A percentile compares a stretch with the other conserved stretches of the same genome.
These are phyloP conservation scores for Aspergillus panamensis DNA, from an alignment of 495 filamentous ascomycete genomes.

Conservation along the genomic window DNA sequence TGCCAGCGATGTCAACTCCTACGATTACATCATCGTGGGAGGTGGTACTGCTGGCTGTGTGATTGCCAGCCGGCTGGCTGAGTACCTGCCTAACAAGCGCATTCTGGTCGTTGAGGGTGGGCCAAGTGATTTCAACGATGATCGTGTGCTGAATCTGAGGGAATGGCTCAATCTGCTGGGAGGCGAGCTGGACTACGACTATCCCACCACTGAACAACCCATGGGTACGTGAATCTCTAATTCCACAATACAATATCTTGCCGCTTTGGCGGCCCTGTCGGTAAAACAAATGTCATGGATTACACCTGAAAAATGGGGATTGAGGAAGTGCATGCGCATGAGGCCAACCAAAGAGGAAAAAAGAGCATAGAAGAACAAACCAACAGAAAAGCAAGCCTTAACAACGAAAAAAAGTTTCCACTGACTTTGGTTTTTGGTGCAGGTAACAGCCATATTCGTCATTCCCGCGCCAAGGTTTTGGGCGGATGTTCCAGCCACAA, in stretches of 20 bases:
- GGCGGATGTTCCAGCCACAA: slow-evolving; percentile 87
- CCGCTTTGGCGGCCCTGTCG: neutral
- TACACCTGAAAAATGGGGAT: no score
- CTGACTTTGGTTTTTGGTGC: slow-evolving; percentile 9
- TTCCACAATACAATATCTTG: neutral
- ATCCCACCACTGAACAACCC: slow-evolving; percentile 79
- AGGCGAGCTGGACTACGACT: slow-evolving; percentile 81
- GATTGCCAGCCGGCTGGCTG: slow-evolving; percentile 66
- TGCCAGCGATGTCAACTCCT: slow-evolving; percentile 58
- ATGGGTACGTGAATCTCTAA: slow-evolving; percentile 49
- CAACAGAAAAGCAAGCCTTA: neutral
- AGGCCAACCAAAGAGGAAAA: neutral
- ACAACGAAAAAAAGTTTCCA: neutral
- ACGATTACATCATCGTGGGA: slow-evolving; percentile 83
- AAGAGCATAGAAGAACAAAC: neutral
- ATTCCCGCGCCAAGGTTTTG: slow-evolving; percentile 79
- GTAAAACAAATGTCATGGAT: neutral
- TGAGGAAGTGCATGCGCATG: neutral
- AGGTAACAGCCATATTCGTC: slow-evolving; percentile 80
- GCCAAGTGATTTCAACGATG: slow-evolving; percentile 60
- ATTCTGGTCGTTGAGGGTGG: slow-evolving; percentile 65
- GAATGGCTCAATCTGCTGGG: slow-evolving; percentile 77
- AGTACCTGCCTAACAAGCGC: slow-evolving; percentile 63
- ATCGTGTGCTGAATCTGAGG: slow-evolving; percentile 68
- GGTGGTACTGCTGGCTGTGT: slow-evolving; percentile 88